These are phyloP conservation scores for Pholiota molesta DNA, from an alignment of 768 basidiomycete species.

Conservation along the genomic window DNA sequence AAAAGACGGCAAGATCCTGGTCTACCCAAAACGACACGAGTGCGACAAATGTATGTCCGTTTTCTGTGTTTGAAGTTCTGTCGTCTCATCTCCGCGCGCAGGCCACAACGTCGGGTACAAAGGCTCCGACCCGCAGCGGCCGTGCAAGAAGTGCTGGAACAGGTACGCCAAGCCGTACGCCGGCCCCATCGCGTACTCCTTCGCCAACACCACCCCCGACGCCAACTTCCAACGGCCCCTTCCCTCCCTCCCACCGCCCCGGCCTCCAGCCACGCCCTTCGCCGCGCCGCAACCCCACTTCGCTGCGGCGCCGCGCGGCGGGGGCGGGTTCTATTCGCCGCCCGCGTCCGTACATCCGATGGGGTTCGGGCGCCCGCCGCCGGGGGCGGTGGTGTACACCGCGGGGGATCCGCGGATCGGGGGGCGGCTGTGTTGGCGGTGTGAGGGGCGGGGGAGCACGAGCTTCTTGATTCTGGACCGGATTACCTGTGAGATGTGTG, in stretches of 20 bases:
- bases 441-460: constrained; percentile 58
- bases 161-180: constrained; percentile 64
- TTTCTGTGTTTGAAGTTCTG: no score
- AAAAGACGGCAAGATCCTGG: constrained; percentile 59
- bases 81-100: constrained; percentile 28
- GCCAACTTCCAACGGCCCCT: constrained; percentile 26
- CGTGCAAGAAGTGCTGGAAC: constrained; percentile 77
- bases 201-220: constrained; percentile 18
- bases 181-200: constrained; percentile 61
- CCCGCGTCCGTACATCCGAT: constrained; percentile 8
- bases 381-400: constrained; percentile 47
- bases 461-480: constrained; percentile 58
- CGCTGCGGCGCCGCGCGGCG: constrained; percentile 5
- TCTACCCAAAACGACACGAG: constrained; percentile 65
- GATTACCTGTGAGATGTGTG: constrained; percentile 57
- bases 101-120: constrained; percentile 81
- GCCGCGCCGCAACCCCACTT: constrained; percentile 13
- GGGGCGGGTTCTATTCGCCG: background rate
- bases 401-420: constrained; percentile 77
- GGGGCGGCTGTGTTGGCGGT: constrained; percentile 66
- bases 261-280: background rate
- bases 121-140: constrained; percentile 61
- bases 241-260: constrained; percentile 13
- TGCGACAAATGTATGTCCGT: constrained; percentile 66
- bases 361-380: constrained; percentile 29